These are phyloP conservation scores for Vishniacozyma victoriae DNA, from an alignment of 768 basidiomycete species.

Conservation along the genomic window DNA sequence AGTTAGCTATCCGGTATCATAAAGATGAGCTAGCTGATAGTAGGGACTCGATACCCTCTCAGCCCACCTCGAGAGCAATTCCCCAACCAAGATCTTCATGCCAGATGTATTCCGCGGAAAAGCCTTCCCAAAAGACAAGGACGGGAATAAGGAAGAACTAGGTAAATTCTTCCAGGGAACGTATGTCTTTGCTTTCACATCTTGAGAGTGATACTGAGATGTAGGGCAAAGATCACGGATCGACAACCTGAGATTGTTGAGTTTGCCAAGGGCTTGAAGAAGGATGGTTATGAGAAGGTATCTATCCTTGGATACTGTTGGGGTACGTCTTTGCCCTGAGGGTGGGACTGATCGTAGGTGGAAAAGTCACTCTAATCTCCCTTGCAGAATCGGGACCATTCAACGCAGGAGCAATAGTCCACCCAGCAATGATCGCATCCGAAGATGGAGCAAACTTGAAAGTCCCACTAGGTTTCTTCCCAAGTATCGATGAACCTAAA, in stretches of 20 bases:
- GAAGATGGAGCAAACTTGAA: constrained; percentile 33
- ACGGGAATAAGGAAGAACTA: constrained; percentile 53
- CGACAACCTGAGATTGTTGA: constrained; percentile 57
- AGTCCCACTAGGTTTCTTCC: constrained; percentile 45
- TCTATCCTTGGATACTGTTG: constrained; percentile 51
- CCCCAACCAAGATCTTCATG: constrained; percentile 56
- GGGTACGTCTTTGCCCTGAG: constrained; percentile 14
- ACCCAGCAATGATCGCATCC: constrained; percentile 47
- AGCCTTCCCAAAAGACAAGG: constrained; percentile 57
- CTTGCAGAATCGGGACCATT: constrained; percentile 44
- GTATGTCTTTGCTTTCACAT: constrained; percentile 12
- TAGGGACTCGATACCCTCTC: constrained; percentile 62
- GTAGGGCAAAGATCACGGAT: constrained; percentile 42
- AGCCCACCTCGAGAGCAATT: constrained; percentile 46
- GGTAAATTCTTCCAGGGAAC: constrained; percentile 59
- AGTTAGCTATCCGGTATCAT: constrained; percentile 14
- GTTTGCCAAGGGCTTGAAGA: constrained; percentile 49
- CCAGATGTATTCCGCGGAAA: constrained; percentile 61
- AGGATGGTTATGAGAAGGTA: constrained; percentile 49
- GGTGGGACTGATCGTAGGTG: constrained; percentile 37
- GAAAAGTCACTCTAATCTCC: constrained; percentile 34
- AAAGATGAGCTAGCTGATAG: neutral
- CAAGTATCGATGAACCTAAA: constrained; percentile 45
- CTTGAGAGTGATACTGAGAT: neutral
- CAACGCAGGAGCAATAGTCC: constrained; percentile 50